phyloP scores from a whole-genome alignment of 768 basidiomycete genomes.

The Xanthoconium stramineum region DNA sequence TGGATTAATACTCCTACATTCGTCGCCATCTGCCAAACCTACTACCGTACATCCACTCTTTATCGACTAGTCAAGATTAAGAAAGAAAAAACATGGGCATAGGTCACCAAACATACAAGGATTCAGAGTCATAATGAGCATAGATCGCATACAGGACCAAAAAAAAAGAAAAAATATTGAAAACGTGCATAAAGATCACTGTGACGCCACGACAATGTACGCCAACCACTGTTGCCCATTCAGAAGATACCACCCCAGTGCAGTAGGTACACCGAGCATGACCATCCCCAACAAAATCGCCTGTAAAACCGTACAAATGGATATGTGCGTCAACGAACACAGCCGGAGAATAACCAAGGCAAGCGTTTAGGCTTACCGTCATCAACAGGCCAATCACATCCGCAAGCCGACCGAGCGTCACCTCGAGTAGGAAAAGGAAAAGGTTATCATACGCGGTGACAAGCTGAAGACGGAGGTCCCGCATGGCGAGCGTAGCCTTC shows the following conservation, averaged over 20 bases:
- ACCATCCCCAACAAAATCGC: slow-evolving; percentile 21
- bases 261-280: slow-evolving; percentile 14
- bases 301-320: not conserved
- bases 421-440: slow-evolving; percentile 14
- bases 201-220: slow-evolving; percentile 2
- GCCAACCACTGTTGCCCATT: slow-evolving; percentile 10
- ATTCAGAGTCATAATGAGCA: not conserved
- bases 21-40: too few relatives aligned
- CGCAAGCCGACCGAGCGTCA: slow-evolving; percentile 24
- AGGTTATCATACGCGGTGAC: slow-evolving; percentile 22
- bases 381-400: slow-evolving; percentile 20
- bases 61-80: too few relatives aligned
- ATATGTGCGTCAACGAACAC: not conserved
- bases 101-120: not conserved
- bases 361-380: slow-evolving; percentile 4
- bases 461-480: slow-evolving; percentile 20
- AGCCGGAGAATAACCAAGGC: too few relatives aligned
- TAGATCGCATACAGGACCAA: not conserved
- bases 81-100: not conserved
- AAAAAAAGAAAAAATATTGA: not conserved
- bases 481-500: slow-evolving; percentile 17
- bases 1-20: too few relatives aligned
- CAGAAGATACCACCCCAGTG: slow-evolving; percentile 21
- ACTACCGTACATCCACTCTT: too few relatives aligned
- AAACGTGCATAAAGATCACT: slow-evolving; percentile 1